Conservation (phyloP, 1,139 yeast genomes). For the Barnettozyma hawaiiensis region DNA sequence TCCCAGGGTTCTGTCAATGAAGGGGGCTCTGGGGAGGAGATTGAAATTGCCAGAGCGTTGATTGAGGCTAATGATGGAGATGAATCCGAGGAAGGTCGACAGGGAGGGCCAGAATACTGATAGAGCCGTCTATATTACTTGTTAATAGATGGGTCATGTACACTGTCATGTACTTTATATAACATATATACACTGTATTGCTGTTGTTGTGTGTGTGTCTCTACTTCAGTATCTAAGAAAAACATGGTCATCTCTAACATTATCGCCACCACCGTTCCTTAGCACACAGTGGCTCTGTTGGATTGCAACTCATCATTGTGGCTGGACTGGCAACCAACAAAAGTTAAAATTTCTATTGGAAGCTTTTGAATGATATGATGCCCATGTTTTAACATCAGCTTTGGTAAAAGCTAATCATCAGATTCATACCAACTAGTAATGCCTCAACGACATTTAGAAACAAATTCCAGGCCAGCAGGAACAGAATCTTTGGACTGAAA, state of each 20-base stretch:
- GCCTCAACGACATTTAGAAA: conserved; percentile 35
- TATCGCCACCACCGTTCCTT: too few relatives aligned
- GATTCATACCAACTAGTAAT: neutral
- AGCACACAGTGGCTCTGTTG: too few relatives aligned
- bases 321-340: neutral
- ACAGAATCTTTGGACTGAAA: conserved; percentile 86
- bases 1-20: neutral
- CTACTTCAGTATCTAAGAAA: too few relatives aligned
- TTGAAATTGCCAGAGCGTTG: conserved; percentile 61
- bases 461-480: conserved; percentile 44
- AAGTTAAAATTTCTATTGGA: neutral
- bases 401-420: neutral
- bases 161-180: too few relatives aligned
- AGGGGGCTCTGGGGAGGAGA: conserved; percentile 42
- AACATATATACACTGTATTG: too few relatives aligned
- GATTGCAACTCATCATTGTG: too few relatives aligned
- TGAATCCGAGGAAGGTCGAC: conserved; percentile 13
- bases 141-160: too few relatives aligned
- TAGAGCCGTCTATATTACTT: neutral
- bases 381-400: neutral
- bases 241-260: too few relatives aligned
- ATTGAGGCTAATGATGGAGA: conserved; percentile 51
- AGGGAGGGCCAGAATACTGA: neutral
- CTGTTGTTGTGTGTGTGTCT: too few relatives aligned
- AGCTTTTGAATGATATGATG: neutral